A percentile compares a stretch with the other conserved stretches of the same genome.
Conservation (phyloP, 1,284 basidiomycete genomes). For the Fomitiporia mediterranea region DNA sequence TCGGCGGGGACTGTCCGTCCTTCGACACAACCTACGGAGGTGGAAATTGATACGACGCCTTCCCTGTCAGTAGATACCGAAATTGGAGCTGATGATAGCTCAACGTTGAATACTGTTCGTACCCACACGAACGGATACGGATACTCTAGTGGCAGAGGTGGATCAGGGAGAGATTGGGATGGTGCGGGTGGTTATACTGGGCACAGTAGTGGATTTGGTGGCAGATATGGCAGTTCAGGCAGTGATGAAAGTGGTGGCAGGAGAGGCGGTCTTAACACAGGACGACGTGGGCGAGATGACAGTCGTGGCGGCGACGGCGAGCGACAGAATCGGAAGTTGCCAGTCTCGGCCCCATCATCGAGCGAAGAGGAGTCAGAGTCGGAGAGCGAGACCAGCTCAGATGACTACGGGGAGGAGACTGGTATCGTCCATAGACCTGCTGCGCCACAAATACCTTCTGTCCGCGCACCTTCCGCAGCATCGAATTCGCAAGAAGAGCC, state of each 20-base stretch:
- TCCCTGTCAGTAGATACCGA: conserved; percentile 2
- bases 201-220: background rate
- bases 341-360: conserved; percentile 2
- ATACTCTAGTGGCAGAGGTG: conserved; percentile 11
- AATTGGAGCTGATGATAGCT: background rate
- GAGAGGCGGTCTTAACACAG: background rate
- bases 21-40: background rate
- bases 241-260: conserved; percentile 11
- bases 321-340: background rate
- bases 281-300: conserved; percentile 8
- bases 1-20: conserved; percentile 14
- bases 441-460: conserved; percentile 22
- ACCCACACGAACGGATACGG: conserved; percentile 9
- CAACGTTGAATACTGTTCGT: background rate
- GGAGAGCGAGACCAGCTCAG: conserved; percentile 17
- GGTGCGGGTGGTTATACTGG: conserved; percentile 1
- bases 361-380: conserved; percentile 19
- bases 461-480: conserved; percentile 18
- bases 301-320: conserved; percentile 6
- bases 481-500: conserved; percentile 29
- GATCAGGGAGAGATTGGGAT: conserved; percentile 7
- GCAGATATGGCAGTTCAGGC: conserved; percentile 5
- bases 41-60: background rate
- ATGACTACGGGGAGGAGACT: conserved; percentile 12
- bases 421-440: conserved; percentile 2